Evolutionary conservation across 2,329 filamentous ascomycete species (phyloP).

Genomic region (Alternaria longipes): DNA sequence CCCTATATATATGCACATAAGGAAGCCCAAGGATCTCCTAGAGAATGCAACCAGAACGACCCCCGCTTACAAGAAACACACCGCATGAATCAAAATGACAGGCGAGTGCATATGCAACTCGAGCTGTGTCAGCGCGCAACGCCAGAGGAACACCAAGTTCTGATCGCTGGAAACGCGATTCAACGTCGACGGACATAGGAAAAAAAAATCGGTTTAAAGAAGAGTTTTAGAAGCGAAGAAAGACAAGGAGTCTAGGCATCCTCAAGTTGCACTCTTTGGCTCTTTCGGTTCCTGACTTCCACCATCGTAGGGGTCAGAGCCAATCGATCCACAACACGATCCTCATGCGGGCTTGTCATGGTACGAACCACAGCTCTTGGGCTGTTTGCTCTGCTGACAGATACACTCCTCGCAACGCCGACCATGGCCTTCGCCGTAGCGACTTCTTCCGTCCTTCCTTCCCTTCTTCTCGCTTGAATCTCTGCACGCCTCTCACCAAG

Average conservation of each 20-base stretch:
- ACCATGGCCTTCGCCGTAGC: conserved; percentile 35
- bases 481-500: conserved; percentile 25
- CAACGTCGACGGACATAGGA: conserved; percentile 2
- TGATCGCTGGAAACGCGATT: conserved; percentile 9
- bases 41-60: conserved; percentile 9
- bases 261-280: conserved; percentile 48
- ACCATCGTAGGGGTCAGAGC: conserved; percentile 49
- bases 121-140: conserved; percentile 14
- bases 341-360: conserved; percentile 19
- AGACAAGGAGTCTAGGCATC: conserved; percentile 33
- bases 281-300: conserved; percentile 48
- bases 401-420: conserved; percentile 45
- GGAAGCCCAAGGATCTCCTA: conserved; percentile 1
- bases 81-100: conserved; percentile 7
- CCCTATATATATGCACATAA: conserved; percentile 4
- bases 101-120: conserved; percentile 6
- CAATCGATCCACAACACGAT: conserved; percentile 38
- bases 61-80: conserved; percentile 10
- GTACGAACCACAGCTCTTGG: conserved; percentile 31
- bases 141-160: conserved; percentile 1
- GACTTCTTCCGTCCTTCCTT: conserved; percentile 3
- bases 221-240: conserved; percentile 8
- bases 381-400: conserved; percentile 41
- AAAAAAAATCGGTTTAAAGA: background rate
- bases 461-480: conserved; percentile 14